Conservation (phyloP, 129 eudicot species). For the Helianthus tuberosus region DNA sequence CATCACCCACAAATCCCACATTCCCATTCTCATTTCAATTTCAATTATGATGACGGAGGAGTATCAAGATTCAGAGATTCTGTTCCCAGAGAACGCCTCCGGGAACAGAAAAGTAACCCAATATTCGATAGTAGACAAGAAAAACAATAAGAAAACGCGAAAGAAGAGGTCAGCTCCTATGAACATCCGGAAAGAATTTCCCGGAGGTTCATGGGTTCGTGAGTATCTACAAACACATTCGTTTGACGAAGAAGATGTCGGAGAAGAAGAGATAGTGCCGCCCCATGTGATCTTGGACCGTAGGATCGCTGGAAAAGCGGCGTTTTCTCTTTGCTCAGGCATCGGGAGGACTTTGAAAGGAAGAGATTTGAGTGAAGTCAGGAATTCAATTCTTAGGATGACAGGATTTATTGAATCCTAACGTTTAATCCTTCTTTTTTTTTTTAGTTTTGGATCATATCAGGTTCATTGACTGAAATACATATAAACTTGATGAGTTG, state of each 20-base stretch:
- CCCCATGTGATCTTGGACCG: slow-evolving; percentile 73
- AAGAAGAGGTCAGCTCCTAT: slow-evolving; percentile 31
- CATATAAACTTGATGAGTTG: neutral
- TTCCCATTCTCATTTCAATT: neutral
- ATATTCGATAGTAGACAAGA: slow-evolving; percentile 6
- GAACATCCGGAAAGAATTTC: slow-evolving; percentile 32
- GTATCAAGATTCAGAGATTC: slow-evolving; percentile 40
- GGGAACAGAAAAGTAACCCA: slow-evolving; percentile 23
- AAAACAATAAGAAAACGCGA: slow-evolving; percentile 31
- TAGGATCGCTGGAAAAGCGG: slow-evolving; percentile 54
- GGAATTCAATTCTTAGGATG: slow-evolving; percentile 69
- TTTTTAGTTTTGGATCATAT: neutral
- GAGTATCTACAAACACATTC: slow-evolving; percentile 35
- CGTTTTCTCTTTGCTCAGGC: slow-evolving; percentile 63
- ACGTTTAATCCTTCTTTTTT: neutral
- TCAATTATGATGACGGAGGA: slow-evolving; percentile 34
- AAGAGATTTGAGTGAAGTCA: slow-evolving; percentile 66
- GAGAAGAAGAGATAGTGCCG: slow-evolving; percentile 49
- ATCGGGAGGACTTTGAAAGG: slow-evolving; percentile 68
- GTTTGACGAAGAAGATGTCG: slow-evolving; percentile 35
- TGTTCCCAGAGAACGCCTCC: slow-evolving; percentile 24
- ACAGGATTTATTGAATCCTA: slow-evolving; percentile 80
- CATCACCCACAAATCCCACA: neutral
- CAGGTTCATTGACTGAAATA: neutral
- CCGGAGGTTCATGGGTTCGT: slow-evolving; percentile 38